Percentiles rank a stretch among this genome's conserved stretches.
These are phyloP conservation scores for Angomonas ambiguus DNA, from an alignment of 208 protist species.

Conservation along the genomic window DNA sequence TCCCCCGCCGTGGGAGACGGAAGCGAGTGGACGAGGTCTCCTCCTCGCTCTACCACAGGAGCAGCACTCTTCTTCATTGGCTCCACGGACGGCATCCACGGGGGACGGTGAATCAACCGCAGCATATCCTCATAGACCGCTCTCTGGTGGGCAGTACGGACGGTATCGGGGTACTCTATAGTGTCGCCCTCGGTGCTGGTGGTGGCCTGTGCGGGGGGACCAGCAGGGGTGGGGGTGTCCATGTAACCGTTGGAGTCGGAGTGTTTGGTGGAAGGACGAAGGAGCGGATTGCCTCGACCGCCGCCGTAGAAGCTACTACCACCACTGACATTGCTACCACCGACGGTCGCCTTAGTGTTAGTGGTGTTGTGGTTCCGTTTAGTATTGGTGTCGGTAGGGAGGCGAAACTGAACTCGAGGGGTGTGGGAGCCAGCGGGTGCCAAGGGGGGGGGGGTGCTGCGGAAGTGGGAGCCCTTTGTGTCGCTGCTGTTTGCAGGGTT, in stretches of 20 bases:
- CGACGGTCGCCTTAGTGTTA: neutral
- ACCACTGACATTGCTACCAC: neutral
- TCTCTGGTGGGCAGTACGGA: conserved; percentile 19
- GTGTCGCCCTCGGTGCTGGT: neutral
- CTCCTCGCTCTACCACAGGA: neutral
- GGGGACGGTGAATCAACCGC: conserved; percentile 17
- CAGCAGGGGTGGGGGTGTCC: neutral
- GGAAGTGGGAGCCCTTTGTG: neutral
- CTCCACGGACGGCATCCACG: neutral
- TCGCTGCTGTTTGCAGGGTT: neutral
- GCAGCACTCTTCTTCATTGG: neutral
- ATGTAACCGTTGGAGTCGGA: too few species aligned
- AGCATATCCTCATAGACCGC: conserved; percentile 35
- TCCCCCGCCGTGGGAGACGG: neutral
- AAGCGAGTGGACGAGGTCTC: too few species aligned
- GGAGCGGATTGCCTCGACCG: too few species aligned
- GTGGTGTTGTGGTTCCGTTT: neutral
- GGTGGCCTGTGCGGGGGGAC: neutral
- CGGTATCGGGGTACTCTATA: neutral
- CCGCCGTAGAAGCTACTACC: too few species aligned
- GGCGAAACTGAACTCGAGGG: conserved; percentile 3
- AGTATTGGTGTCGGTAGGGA: neutral
- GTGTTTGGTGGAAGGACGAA: too few species aligned
- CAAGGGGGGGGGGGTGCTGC: neutral
- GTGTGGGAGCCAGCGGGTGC: neutral